Evolutionary conservation across 2,329 filamentous ascomycete species (phyloP).

Genomic region (Colletotrichum kahawae): DNA sequence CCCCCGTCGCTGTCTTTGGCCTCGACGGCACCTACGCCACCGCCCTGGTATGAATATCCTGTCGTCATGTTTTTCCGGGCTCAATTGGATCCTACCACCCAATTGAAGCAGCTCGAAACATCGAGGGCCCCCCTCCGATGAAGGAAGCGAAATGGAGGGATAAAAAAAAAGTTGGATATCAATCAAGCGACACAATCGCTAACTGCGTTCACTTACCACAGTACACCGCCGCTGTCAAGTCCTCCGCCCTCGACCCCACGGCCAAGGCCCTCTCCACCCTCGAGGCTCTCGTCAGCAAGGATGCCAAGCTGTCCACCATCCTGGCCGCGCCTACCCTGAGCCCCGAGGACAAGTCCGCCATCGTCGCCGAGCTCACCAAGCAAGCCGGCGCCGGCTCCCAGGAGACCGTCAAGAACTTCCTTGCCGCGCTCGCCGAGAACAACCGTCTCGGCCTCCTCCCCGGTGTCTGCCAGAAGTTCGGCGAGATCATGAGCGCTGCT

Average conservation of each 20-base stretch:
- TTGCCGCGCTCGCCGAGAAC: slow-evolving; percentile 90
- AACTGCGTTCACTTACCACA: slow-evolving; percentile 53
- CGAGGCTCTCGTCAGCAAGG: slow-evolving; percentile 75
- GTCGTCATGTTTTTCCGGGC: not conserved
- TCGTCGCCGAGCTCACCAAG: slow-evolving; percentile 89
- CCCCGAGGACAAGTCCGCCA: slow-evolving; percentile 79
- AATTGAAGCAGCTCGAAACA: slow-evolving; percentile 22
- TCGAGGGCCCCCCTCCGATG: not conserved
- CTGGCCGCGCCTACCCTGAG: slow-evolving; percentile 82
- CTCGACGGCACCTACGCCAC: slow-evolving; percentile 98
- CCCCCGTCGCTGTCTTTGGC: slow-evolving; percentile 90
- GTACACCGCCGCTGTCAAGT: slow-evolving; percentile 97
- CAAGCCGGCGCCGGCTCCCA: slow-evolving; percentile 72
- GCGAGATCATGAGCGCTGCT: slow-evolving; percentile 83
- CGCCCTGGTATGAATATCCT: slow-evolving; percentile 80
- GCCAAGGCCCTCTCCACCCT: slow-evolving; percentile 80
- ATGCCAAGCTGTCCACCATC: slow-evolving; percentile 79
- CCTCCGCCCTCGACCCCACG: slow-evolving; percentile 81
- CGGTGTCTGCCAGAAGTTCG: slow-evolving; percentile 87
- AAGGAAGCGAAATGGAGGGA: not conserved
- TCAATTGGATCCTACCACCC: not conserved
- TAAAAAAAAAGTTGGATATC: not conserved
- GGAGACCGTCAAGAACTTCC: slow-evolving; percentile 92
- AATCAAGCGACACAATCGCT: slow-evolving; percentile 22
- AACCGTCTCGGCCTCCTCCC: slow-evolving; percentile 87